Percentiles rank a stretch among this genome's conserved stretches.
These are phyloP conservation scores for Dryas integrifolia DNA, from an alignment of 331 rosid species.

Conservation along the genomic window DNA sequence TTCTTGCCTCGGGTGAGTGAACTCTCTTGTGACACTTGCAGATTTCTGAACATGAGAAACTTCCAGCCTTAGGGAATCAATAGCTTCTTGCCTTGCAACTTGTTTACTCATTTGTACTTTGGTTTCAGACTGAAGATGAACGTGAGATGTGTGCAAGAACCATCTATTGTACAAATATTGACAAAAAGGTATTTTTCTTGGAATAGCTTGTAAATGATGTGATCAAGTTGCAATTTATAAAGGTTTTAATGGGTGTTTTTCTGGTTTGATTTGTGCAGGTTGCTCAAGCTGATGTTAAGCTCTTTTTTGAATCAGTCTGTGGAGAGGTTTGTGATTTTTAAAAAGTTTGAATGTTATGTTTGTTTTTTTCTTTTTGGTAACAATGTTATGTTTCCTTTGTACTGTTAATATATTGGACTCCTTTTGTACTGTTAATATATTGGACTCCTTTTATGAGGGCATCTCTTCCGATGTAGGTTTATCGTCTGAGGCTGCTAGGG, in stretches of 20 bases:
- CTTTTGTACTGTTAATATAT: background rate
- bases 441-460: slow-evolving; percentile 5
- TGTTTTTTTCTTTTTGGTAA: background rate
- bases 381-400: background rate
- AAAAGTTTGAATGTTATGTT: slow-evolving; percentile 3
- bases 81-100: background rate
- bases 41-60: background rate
- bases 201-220: background rate
- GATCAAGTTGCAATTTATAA: background rate
- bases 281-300: slow-evolving; percentile 43
- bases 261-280: slow-evolving; percentile 25
- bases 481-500: slow-evolving; percentile 52
- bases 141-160: slow-evolving; percentile 49
- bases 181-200: slow-evolving; percentile 35
- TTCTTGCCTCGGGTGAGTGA: slow-evolving; percentile 43
- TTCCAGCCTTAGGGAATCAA: background rate
- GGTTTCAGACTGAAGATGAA: slow-evolving; percentile 37
- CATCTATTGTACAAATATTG: slow-evolving; percentile 43
- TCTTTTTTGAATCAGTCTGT: slow-evolving; percentile 42
- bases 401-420: background rate
- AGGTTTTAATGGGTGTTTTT: background rate
- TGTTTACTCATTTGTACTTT: background rate
- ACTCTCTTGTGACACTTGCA: slow-evolving; percentile 11
- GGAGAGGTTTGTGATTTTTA: slow-evolving; percentile 41
- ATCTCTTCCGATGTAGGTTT: slow-evolving; percentile 35